Conservation (phyloP, 208 protist species). For the Trypanosomatidae sp. region DNA sequence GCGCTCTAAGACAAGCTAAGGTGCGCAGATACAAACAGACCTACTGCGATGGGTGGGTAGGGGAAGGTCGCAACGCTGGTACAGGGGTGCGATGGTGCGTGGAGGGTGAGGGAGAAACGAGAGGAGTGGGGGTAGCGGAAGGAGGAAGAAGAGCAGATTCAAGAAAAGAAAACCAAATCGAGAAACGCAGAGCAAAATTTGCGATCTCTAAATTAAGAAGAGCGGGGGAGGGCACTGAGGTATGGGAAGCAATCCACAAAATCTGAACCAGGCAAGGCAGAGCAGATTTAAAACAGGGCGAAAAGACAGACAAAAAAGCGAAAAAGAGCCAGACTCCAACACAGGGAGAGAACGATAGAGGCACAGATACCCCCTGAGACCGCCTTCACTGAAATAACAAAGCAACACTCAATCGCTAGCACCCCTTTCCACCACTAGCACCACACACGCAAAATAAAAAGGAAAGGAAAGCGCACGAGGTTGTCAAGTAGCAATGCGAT, state of each 20-base stretch:
- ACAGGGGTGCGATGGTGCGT: not conserved
- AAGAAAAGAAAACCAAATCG: not conserved
- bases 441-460: not conserved
- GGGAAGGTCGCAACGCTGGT: not conserved
- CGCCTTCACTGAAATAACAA: not conserved
- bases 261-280: not conserved
- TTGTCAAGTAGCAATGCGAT: not conserved
- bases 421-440: too few species aligned
- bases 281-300: not conserved
- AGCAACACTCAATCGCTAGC: not conserved
- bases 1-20: not conserved
- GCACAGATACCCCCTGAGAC: not conserved
- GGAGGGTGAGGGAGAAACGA: not conserved
- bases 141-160: not conserved
- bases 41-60: not conserved
- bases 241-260: not conserved
- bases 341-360: not conserved
- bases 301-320: not conserved
- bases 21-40: not conserved
- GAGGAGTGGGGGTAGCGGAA: not conserved
- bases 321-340: not conserved
- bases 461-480: too few species aligned
- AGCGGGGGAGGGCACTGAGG: not conserved
- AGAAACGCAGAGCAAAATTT: not conserved
- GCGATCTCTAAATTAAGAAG: not conserved